Evolutionary conservation across 331 rosid species (phyloP), one percentile per base, ranked within the genome.

Genomic region (Stylosanthes scabra): DNA sequence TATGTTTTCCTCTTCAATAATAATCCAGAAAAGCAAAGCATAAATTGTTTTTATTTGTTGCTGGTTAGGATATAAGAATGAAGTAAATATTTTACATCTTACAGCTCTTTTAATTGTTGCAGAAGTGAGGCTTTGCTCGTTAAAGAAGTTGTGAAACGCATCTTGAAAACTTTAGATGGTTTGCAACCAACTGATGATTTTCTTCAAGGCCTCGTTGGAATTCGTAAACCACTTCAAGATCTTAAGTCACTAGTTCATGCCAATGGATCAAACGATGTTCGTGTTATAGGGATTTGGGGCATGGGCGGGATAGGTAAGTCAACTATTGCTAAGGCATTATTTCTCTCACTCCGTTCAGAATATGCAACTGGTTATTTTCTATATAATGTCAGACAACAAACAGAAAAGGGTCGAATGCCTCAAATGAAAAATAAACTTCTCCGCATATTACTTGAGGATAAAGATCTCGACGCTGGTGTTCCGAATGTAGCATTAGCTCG

Each of bases 121-220:
- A 63, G 68, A 52, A 63, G 0, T 41, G 68, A 63, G 16, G 68
- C 15, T 15, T 34, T 40, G n/a, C 68, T 63, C 16, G 41, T 63
- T 41, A 14, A 45, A 45, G 50, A 9, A 6, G 12, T 45, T 9
- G 13, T 45, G 0, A 11, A 4, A 1, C 11, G 50, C 11, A 13
- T 45, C 3, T 45, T 1, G 50, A 45, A 11, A 45, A 45, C 13
- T 11, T 45, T 45, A 13, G 9, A 45, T 9, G 0, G 1, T 45
- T 9, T 9, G 50, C 12, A 9, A 2, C 50, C n/a, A n/a, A n/a
- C n/a, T n/a, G n/a, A n/a, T n/a, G n/a, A n/a, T n/a, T n/a, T n/a
- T n/a, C n/a, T 20, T 20, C 25, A 1, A 20, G 14, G 51, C 13
- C 14, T 46, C 0, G 10, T 46, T 11, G 51, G 14, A 46, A 46